Evolutionary conservation across 1,284 basidiomycete species (phyloP), one percentile per base, ranked within the genome.

Genomic region (Gymnopus androsaceus): DNA sequence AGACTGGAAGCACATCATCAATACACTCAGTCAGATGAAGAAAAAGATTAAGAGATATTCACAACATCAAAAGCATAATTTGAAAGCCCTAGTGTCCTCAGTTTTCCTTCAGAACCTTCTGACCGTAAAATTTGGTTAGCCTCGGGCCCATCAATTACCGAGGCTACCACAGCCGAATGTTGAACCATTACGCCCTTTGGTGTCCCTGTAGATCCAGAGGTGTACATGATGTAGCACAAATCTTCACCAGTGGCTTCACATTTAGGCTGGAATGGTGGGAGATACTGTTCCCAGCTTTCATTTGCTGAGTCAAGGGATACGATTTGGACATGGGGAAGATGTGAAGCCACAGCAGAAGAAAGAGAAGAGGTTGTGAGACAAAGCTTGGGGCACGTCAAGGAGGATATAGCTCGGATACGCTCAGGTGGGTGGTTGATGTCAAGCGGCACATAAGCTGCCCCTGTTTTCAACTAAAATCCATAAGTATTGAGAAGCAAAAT

Each of bases 121-220:
- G 14, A 11, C 30, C 46, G 21, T 30, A 48, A 30, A 15, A 15
- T 33, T 30, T 48, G 38, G 17, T 41, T 41, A 41, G 19, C 19
- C 4, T 7, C 21, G 4, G 38, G 38, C 7, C 38, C 38, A 21
- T 41, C 25, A 21, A 41, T 41, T 6, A 41, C 38, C 19, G 38
- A 41, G 19, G 17, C 19, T 21, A 41, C 38, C 19, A 41, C 38
- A 8, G 38, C 38, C 8, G 38, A 41, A 41, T 58, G 57, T 25
- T 58, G 48, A 12, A 58, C 47, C 14, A 42, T 47, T 9, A 58
- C 57, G 17, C 57, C 57, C 40, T 58, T 58, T 4, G 57, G 57
- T 41, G 34, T 38, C 9, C 57, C 57, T 6, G 57, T 59, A 12
- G 54, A 56, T 37, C 57, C 57, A 19, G 57, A 59, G 5, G 54